Evolutionary conservation across 2,329 filamentous ascomycete species (phyloP), one percentile per base, ranked within the genome.

Genomic region (Fusarium tjaetaba): DNA sequence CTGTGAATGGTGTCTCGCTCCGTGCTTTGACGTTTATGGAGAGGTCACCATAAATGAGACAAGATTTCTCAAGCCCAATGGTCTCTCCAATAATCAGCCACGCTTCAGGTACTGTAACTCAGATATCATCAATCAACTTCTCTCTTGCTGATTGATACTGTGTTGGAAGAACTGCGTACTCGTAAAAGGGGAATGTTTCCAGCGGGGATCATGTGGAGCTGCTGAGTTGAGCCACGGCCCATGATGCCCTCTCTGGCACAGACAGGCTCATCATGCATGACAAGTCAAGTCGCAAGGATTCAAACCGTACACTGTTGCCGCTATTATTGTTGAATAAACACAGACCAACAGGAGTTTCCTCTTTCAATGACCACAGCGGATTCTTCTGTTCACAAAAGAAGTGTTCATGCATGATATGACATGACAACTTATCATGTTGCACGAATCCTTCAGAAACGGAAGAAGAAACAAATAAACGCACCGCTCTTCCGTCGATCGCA

Each of bases 161-260:
- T 68, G 51, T 42, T 62, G 39, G 39, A 53, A 28, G 22, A 38
- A 41, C 41, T 59, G 26, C 66, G 53, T 64, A 71, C 61, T 71
- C 66, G 61, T 56, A 60, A 71, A 68, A 26, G 26, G 45, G 60
- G 42, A 57, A 70, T 51, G 41, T 52, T 41, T 48, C 56, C 39
- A 70, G 56, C 45, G 66, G 71, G 58, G 66, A 56, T 70, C 30
- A 39, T 48, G 68, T 69, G 70, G 70, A 72, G 61, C 58, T 34
- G 30, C 41, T 61, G n/a, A 36, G 39, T 32, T 45, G 26, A 64
- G 45, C 64, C 53, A 60, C 64, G 55, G 49, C 59, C 69, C 57
- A 59, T 68, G 24, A 69, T 70, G 36, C 38, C 62, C 53, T 71
- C 61, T 71, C 61, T 56, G 48, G 48, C 53, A 63, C 51, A 61